Evolutionary conservation across 2,329 filamentous ascomycete species (phyloP), one percentile per base, ranked within the genome.

Genomic region (Incumbomyces delicatus): DNA sequence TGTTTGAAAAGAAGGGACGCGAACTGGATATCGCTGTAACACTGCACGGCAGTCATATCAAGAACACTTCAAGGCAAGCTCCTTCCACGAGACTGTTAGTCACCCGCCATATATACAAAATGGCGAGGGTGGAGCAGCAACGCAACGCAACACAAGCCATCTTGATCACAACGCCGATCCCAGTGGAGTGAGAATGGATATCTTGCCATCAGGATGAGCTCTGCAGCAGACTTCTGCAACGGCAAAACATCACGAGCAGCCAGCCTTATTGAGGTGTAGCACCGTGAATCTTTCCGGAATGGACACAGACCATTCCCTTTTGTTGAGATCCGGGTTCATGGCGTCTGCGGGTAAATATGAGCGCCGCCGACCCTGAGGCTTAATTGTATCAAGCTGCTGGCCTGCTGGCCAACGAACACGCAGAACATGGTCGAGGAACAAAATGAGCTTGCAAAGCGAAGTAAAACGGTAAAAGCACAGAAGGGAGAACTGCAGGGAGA

Each of bases 1-100:
- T 8, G 22, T 27, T 27, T 6, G n/a, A 17, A 38, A 45, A 38
- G 42, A 45, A 29, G 38, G 42, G 34, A 37, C 33, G 42, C 42
- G 16, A 42, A 20, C 4, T 3, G 17, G 12, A 12, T 13, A 33
- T 45, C 42, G 42, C 42, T 45, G 22, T 37, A 37, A 30, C n/a
- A 17, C 33, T 18, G 34, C 20, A 12, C 16, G 6, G 11, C 31
- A 20, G 13, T 45, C 33, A 38, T 30, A 18, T 18, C 20, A 16
- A 41, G 38, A 41, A 27, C 14, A 7, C 11, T 11, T 12, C 7
- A 44, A 17, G 18, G n/a, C 32, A 17, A 22, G 14, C 16, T 13
- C 12, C 16, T 16, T n/a, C 17, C 40, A 33, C 18, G 31, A 22
- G 31, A 16, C 31, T 20, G 32, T 27, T 7, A 7, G 31, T 34